Conservation (phyloP, 768 basidiomycete species). For the Boletus sp. region DNA sequence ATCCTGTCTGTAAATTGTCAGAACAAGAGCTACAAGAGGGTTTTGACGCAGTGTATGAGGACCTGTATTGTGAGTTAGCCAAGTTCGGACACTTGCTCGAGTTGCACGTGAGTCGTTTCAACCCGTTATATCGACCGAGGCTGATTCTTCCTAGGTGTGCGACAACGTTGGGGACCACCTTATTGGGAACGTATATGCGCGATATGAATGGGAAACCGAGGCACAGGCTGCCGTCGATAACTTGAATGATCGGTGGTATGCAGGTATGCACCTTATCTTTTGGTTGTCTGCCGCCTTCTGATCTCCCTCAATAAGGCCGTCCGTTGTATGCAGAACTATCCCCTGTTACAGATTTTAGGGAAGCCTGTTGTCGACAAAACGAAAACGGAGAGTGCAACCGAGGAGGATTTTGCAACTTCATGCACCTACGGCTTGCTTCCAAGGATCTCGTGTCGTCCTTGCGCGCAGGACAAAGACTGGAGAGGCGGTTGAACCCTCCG, state of each 20-base stretch:
- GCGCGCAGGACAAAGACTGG: constrained; percentile 79
- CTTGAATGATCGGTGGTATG: constrained; percentile 97
- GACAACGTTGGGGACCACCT: constrained; percentile 99
- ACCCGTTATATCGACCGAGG: background rate
- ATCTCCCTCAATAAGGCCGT: constrained; percentile 55
- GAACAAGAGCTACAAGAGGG: constrained; percentile 89
- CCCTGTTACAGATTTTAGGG: constrained; percentile 97
- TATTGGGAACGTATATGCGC: constrained; percentile 96
- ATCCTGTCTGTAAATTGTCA: constrained; percentile 83
- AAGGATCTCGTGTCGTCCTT: constrained; percentile 78
- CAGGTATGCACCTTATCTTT: constrained; percentile 49
- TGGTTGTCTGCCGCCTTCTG: constrained; percentile 1
- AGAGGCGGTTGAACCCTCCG: constrained; percentile 70
- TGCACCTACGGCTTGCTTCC: constrained; percentile 90
- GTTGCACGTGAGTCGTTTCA: constrained; percentile 68
- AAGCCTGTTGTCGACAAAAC: constrained; percentile 98
- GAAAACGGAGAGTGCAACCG: constrained; percentile 98
- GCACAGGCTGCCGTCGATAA: constrained; percentile 91
- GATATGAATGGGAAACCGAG: constrained; percentile 99
- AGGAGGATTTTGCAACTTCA: constrained; percentile 98
- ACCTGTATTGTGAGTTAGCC: constrained; percentile 89
- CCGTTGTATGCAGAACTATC: constrained; percentile 97
- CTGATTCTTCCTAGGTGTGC: constrained; percentile 60
- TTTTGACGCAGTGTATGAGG: constrained; percentile 93
- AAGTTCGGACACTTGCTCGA: constrained; percentile 96